Percentiles rank a stretch among this genome's conserved stretches.
Evolutionary conservation across 345 rosid species (phyloP).

Genomic region (Boechera retrofracta): DNA sequence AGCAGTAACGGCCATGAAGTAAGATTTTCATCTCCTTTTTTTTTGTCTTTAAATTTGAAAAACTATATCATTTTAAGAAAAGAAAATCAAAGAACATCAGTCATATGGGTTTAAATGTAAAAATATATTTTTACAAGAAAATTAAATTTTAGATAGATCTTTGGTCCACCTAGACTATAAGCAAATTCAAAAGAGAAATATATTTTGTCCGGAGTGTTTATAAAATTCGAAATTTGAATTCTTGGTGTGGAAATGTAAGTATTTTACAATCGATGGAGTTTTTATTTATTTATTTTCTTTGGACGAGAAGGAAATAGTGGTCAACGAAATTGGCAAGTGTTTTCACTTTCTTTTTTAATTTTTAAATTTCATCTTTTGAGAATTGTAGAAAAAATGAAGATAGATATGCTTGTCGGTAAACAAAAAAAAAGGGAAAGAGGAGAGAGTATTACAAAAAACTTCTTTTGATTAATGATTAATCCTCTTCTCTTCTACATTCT

Average conservation of each 20-base stretch:
- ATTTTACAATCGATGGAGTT: slow-evolving; percentile 1
- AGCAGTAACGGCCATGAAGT: slow-evolving; percentile 94
- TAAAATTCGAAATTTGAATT: slow-evolving; percentile 32
- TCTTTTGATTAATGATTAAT: slow-evolving; percentile 22
- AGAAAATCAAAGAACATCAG: not conserved
- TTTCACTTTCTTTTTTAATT: not conserved
- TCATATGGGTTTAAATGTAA: not conserved
- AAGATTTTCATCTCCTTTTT: slow-evolving; percentile 3
- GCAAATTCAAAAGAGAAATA: not conserved
- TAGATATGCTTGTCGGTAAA: slow-evolving; percentile 37
- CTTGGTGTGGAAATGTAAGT: not conserved
- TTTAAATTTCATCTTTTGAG: slow-evolving; percentile 18
- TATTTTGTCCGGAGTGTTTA: not conserved
- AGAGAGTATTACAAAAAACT: too few species aligned
- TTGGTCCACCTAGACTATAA: slow-evolving; percentile 33
- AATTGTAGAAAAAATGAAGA: slow-evolving; percentile 5
- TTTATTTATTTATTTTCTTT: not conserved
- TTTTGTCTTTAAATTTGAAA: not conserved
- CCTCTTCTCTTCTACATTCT: slow-evolving; percentile 19
- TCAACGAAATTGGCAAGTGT: slow-evolving; percentile 41
- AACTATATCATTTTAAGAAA: not conserved
- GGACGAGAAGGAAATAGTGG: slow-evolving; percentile 28
- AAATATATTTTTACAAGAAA: not conserved
- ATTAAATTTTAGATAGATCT: not conserved
- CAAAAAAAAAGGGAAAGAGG: too few species aligned